phyloP scores from a whole-genome alignment of 352 stramenopile genomes.

The Pythium periplocum region DNA sequence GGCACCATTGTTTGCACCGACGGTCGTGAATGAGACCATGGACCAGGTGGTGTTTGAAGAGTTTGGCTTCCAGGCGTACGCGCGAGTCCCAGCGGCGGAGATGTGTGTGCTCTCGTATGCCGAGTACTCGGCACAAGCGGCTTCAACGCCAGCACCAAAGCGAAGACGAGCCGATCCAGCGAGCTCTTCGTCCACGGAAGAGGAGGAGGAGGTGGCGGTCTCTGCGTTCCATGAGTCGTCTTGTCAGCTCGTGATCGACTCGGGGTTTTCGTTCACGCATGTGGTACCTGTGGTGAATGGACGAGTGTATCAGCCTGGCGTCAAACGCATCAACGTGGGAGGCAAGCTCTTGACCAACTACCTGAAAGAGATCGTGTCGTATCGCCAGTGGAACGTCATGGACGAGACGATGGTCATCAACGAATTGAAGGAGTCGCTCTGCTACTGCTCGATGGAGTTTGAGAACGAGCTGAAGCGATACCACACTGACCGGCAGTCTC shows the following conservation, averaged over 20 bases:
- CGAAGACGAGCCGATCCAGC: slow-evolving; percentile 2
- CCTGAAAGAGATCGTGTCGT: slow-evolving; percentile 94
- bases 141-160: slow-evolving; percentile 6
- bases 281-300: slow-evolving; percentile 88
- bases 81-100: slow-evolving; percentile 43
- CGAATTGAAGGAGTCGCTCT: slow-evolving; percentile 86
- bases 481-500: slow-evolving; percentile 27
- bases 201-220: slow-evolving; percentile 16
- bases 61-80: slow-evolving; percentile 49
- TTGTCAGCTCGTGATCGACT: slow-evolving; percentile 88
- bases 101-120: slow-evolving; percentile 66
- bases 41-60: slow-evolving; percentile 82
- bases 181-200: neutral
- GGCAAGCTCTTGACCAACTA: slow-evolving; percentile 97
- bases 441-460: slow-evolving; percentile 88
- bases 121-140: slow-evolving; percentile 14
- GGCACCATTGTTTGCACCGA: slow-evolving; percentile 46
- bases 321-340: slow-evolving; percentile 88
- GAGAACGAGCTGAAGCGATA: slow-evolving; percentile 56
- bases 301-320: slow-evolving; percentile 33
- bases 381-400: slow-evolving; percentile 96
- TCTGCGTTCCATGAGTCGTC: slow-evolving; percentile 45
- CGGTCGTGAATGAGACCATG: slow-evolving; percentile 59
- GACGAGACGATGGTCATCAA: slow-evolving; percentile 77
- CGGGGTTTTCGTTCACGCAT: slow-evolving; percentile 94